These are phyloP conservation scores for Sarocladium oryzae DNA, from an alignment of 2,329 filamentous ascomycete species.

Conservation along the genomic window DNA sequence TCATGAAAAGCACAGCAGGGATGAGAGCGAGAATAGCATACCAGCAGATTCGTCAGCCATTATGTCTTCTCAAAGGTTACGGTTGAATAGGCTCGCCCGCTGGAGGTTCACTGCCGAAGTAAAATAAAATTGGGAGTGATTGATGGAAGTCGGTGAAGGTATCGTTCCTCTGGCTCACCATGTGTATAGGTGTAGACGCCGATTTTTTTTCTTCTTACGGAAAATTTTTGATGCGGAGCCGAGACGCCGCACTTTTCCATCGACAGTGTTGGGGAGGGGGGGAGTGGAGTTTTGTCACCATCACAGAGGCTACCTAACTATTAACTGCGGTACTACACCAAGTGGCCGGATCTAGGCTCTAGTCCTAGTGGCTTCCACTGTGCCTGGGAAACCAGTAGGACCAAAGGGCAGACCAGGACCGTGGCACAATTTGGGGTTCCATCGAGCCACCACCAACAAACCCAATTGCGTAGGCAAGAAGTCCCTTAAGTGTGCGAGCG, in stretches of 20 bases:
- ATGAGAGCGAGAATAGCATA: constrained; percentile 10
- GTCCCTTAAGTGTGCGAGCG: neutral
- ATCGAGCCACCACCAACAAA: too few species aligned
- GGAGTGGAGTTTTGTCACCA: too few species aligned
- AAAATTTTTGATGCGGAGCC: constrained; percentile 1
- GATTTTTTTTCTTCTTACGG: neutral
- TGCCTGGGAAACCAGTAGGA: too few species aligned
- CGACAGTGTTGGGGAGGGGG: neutral
- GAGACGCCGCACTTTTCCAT: neutral
- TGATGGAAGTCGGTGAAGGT: constrained; percentile 11
- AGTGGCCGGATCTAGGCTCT: neutral
- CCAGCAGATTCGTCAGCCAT: constrained; percentile 22
- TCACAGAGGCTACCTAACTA: too few species aligned
- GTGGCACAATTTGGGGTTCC: too few species aligned
- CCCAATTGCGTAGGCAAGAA: too few species aligned
- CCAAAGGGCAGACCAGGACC: too few species aligned
- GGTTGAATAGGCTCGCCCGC: constrained; percentile 21
- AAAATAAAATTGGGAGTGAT: constrained; percentile 12
- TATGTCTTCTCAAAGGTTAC: constrained; percentile 11
- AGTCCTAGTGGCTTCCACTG: neutral
- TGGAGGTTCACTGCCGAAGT: constrained; percentile 54
- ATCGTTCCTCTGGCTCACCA: neutral
- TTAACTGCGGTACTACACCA: constrained; percentile 1
- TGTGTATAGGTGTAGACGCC: neutral
- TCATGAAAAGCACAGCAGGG: constrained; percentile 16